phyloP scores from a whole-genome alignment of 2,329 filamentous ascomycete genomes.

The Paracoccidioides brasiliensis region DNA sequence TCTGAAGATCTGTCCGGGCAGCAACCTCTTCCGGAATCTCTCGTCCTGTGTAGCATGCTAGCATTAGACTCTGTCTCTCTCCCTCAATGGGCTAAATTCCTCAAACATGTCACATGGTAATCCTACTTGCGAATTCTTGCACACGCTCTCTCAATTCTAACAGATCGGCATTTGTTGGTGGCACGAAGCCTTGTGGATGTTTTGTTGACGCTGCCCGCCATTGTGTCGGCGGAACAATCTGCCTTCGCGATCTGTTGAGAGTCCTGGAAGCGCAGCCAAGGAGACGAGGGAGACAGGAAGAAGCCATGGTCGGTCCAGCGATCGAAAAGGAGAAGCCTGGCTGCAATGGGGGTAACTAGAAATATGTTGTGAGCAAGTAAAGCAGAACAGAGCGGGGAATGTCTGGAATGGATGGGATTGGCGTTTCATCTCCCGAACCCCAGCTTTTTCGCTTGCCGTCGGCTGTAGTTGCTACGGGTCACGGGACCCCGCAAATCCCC shows the following conservation, averaged over 20 bases:
- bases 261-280: constrained; percentile 21
- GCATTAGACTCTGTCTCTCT: background rate
- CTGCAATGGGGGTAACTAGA: background rate
- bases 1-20: constrained; percentile 65
- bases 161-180: constrained; percentile 60
- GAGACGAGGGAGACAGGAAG: constrained; percentile 20
- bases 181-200: constrained; percentile 50
- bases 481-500: background rate
- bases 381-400: background rate
- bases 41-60: constrained; percentile 38
- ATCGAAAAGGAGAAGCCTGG: background rate
- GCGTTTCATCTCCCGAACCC: background rate
- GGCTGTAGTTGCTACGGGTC: background rate
- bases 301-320: constrained; percentile 18
- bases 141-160: constrained; percentile 70
- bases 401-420: too few species aligned
- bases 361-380: background rate
- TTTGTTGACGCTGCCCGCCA: constrained; percentile 48
- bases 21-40: constrained; percentile 80
- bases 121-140: constrained; percentile 63
- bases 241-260: constrained; percentile 15
- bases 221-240: constrained; percentile 21
- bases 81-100: background rate
- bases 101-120: background rate
- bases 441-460: constrained; percentile 2